Conservation (phyloP, 768 basidiomycete genomes). For the Hygrophorus pudorinus region DNA sequence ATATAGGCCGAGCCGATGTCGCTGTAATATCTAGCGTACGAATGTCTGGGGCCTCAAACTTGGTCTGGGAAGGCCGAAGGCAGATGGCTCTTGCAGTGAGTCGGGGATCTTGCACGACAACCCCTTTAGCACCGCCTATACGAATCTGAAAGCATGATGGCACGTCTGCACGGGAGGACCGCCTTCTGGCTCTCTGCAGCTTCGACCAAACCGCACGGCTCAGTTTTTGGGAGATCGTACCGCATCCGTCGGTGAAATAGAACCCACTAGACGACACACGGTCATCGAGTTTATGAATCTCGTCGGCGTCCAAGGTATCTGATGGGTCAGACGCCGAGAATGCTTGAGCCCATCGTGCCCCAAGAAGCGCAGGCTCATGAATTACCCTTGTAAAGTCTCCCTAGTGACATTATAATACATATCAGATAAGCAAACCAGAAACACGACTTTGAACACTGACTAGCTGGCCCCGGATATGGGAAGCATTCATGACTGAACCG, state of each 20-base stretch:
- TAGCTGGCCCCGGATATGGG: constrained; percentile 22
- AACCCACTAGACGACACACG: constrained; percentile 16
- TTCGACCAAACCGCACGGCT: constrained; percentile 24
- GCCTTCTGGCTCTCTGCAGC: constrained; percentile 19
- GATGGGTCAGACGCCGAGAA: constrained; percentile 44
- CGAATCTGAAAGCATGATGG: constrained; percentile 38
- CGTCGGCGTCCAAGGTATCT: constrained; percentile 22
- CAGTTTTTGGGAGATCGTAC: constrained; percentile 31
- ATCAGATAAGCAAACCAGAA: too few species aligned
- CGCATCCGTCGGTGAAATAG: constrained; percentile 44
- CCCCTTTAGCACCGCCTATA: constrained; percentile 37
- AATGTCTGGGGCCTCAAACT: constrained; percentile 30
- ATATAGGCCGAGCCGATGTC: constrained; percentile 32
- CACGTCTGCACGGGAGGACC: constrained; percentile 7
- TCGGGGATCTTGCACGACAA: constrained; percentile 32
- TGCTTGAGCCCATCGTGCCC: constrained; percentile 44
- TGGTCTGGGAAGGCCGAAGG: constrained; percentile 36
- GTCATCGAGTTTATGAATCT: constrained; percentile 25
- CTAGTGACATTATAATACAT: constrained; percentile 11
- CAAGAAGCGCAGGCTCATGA: constrained; percentile 35
- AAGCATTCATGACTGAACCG: constrained; percentile 16
- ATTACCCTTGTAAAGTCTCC: constrained; percentile 29
- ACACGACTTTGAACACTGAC: constrained; percentile 12
- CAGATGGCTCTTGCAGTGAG: constrained; percentile 24
- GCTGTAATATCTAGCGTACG: constrained; percentile 38